Evolutionary conservation across 257 asterid species (phyloP).

Genomic region (Lavandula angustifolia): DNA sequence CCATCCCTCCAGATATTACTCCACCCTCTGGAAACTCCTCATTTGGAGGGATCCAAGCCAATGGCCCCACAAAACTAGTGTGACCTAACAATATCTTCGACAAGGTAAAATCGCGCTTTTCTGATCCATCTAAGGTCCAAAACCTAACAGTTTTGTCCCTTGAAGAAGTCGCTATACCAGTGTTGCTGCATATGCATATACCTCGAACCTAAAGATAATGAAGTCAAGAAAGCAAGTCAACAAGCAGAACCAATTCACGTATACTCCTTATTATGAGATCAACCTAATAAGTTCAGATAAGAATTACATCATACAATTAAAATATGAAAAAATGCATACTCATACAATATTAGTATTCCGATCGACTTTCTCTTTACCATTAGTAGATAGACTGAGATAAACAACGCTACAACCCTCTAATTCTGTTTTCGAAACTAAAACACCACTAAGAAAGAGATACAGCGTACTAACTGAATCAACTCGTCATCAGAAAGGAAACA

Average conservation of each 20-base stretch:
- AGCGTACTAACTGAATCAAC: neutral
- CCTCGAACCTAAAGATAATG: constrained; percentile 74
- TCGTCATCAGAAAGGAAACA: neutral
- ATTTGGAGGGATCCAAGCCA: constrained; percentile 79
- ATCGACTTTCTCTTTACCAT: constrained; percentile 5
- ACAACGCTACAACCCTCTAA: neutral
- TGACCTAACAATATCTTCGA: constrained; percentile 87
- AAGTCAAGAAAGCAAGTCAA: constrained; percentile 5
- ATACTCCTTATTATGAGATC: neutral
- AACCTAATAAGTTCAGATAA: constrained; percentile 17
- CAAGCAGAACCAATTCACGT: neutral
- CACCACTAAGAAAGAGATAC: neutral
- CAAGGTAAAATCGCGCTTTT: constrained; percentile 50
- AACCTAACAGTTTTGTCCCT: constrained; percentile 84
- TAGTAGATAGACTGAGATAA: constrained; percentile 16
- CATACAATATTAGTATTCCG: constrained; percentile 13
- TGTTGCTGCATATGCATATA: constrained; percentile 73
- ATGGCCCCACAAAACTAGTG: constrained; percentile 94
- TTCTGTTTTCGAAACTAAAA: neutral
- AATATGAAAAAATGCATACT: constrained; percentile 4
- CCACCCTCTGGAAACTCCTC: constrained; percentile 91
- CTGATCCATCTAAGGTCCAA: constrained; percentile 70
- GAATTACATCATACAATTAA: constrained; percentile 4
- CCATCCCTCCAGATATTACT: constrained; percentile 95
- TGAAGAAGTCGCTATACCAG: constrained; percentile 93